These are phyloP conservation scores for Sugiyamaella mastotermitis DNA, from an alignment of 805 yeast genomes.

Conservation along the genomic window DNA sequence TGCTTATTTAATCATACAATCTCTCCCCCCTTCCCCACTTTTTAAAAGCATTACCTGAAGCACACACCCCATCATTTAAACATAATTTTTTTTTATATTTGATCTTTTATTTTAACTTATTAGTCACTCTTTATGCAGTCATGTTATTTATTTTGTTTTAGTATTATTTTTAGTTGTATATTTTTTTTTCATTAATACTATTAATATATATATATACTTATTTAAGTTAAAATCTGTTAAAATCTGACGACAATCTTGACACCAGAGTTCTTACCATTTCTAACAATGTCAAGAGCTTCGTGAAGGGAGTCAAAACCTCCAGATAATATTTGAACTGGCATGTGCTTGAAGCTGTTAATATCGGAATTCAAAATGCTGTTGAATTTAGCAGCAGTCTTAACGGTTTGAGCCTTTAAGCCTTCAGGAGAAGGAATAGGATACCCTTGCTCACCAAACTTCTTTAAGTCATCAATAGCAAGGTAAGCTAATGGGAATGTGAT, in stretches of 20 bases:
- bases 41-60: too few species aligned
- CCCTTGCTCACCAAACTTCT: constrained; percentile 11
- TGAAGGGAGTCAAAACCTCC: constrained; percentile 12
- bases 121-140: too few species aligned
- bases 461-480: constrained; percentile 12
- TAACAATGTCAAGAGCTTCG: constrained; percentile 12
- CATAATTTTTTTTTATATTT: too few species aligned
- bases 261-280: constrained; percentile 16
- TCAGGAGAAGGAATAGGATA: constrained; percentile 9
- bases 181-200: too few species aligned
- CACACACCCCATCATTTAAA: too few species aligned
- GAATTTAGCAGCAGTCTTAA: constrained; percentile 1
- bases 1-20: background rate
- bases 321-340: constrained; percentile 13
- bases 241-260: constrained; percentile 14
- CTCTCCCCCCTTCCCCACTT: too few species aligned
- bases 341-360: constrained; percentile 2
- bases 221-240: too few species aligned
- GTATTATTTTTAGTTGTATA: too few species aligned
- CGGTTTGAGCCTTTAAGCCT: constrained; percentile 10
- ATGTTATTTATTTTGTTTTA: too few species aligned
- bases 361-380: constrained; percentile 4
- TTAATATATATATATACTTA: too few species aligned
- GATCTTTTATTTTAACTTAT: too few species aligned
- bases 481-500: constrained; percentile 14